phyloP scores from a whole-genome alignment of 805 yeast genomes.

The Suhomyces xylopsoci region DNA sequence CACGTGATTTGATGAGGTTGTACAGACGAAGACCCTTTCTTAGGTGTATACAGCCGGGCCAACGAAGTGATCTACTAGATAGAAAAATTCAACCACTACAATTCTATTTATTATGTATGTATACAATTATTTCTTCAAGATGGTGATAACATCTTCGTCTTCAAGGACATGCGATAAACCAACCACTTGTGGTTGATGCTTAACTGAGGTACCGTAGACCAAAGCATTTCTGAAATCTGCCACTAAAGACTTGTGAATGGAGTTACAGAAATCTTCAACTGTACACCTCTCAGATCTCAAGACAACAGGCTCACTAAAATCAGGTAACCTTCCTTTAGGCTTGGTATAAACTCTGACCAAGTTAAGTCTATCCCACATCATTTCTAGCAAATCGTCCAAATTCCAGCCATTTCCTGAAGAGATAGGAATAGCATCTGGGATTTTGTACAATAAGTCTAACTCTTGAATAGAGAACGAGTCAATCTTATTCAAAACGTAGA shows the following conservation, averaged over 20 bases:
- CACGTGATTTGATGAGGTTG: conserved; percentile 5
- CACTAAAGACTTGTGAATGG: conserved; percentile 90
- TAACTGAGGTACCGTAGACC: conserved; percentile 91
- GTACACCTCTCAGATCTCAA: conserved; percentile 76
- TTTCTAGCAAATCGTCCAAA: conserved; percentile 86
- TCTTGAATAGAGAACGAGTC: conserved; percentile 94
- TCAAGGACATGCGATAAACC: conserved; percentile 80
- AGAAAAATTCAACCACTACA: background rate
- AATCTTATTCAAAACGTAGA: conserved; percentile 91
- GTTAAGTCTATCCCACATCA: conserved; percentile 92
- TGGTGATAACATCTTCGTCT: conserved; percentile 97
- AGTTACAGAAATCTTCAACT: conserved; percentile 94
- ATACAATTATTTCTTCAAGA: conserved; percentile 60
- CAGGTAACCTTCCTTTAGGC: conserved; percentile 93
- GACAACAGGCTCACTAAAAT: conserved; percentile 92
- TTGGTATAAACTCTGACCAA: conserved; percentile 95
- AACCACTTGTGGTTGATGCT: conserved; percentile 96
- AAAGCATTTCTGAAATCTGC: conserved; percentile 91
- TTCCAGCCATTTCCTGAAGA: conserved; percentile 97
- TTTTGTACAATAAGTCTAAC: conserved; percentile 81
- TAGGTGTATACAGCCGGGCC: background rate
- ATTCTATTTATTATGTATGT: background rate
- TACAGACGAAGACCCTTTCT: background rate
- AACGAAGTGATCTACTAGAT: background rate
- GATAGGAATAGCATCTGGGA: conserved; percentile 96